These are phyloP conservation scores for Diplotaxis tenuifolia DNA, from an alignment of 345 rosid genomes.

Conservation along the genomic window DNA sequence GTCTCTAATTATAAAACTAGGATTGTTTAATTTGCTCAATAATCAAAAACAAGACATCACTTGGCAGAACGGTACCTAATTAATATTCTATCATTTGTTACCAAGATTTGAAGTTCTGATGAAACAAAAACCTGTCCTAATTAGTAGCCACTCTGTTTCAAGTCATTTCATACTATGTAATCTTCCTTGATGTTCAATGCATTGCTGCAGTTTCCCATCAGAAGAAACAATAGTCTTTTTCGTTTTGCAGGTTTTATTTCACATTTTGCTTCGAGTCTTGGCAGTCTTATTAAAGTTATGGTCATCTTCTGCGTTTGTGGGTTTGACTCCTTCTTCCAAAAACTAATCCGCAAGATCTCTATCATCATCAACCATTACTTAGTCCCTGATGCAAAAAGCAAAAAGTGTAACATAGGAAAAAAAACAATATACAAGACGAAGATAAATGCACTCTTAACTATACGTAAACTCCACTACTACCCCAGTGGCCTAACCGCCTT, in stretches of 20 bases:
- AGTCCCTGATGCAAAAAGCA: conserved; percentile 56
- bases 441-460: not conserved
- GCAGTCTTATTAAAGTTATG: conserved; percentile 4
- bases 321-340: conserved; percentile 53
- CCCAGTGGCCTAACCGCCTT: not conserved
- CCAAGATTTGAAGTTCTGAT: not conserved
- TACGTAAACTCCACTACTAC: not conserved
- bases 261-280: conserved; percentile 3
- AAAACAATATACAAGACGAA: not conserved
- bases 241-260: conserved; percentile 27
- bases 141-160: not conserved
- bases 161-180: conserved; percentile 20
- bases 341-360: conserved; percentile 95
- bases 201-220: conserved; percentile 37
- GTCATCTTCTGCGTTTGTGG: conserved; percentile 1
- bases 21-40: not conserved
- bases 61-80: not conserved
- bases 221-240: conserved; percentile 28
- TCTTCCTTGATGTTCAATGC: conserved; percentile 36
- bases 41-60: not conserved
- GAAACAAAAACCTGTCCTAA: not conserved
- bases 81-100: not conserved
- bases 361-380: conserved; percentile 72
- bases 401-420: not conserved
- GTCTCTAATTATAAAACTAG: not conserved